phyloP scores from a whole-genome alignment of 345 rosid genomes.

The Jatropha curcas region DNA sequence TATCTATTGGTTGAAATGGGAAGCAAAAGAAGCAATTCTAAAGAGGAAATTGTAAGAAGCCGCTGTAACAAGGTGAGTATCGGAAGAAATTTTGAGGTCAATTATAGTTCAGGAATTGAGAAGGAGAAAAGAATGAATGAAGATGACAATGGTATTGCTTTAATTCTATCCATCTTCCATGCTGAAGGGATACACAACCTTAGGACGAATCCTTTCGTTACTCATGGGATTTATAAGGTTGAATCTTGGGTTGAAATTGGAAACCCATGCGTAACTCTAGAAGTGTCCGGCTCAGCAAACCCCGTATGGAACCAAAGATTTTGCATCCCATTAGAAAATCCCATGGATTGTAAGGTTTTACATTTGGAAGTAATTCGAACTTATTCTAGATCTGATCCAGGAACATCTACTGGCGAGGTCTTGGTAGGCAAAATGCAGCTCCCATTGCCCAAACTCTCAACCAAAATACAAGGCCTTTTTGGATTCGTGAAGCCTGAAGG shows the following conservation, averaged over 20 bases:
- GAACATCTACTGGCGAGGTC: conserved; percentile 8
- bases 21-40: neutral
- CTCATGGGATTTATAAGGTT: neutral
- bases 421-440: conserved; percentile 18
- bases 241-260: conserved; percentile 13
- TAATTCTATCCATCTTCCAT: neutral
- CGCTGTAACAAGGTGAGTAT: neutral
- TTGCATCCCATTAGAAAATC: neutral
- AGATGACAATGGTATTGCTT: neutral
- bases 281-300: neutral
- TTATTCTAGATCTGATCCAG: neutral
- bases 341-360: neutral
- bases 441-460: neutral
- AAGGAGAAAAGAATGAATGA: neutral
- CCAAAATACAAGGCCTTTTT: neutral
- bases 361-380: conserved; percentile 17
- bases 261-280: neutral
- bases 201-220: neutral
- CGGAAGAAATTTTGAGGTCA: neutral
- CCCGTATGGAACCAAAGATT: conserved; percentile 15
- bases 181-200: conserved; percentile 19
- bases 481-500: conserved; percentile 10
- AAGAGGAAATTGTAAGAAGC: too few relatives aligned
- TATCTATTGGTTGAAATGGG: neutral
- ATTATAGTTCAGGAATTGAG: neutral